Percentiles rank a stretch among this genome's conserved stretches.
These are phyloP conservation scores for Microbotryum silenes-acaulis DNA, from an alignment of 1,284 basidiomycete species.

Conservation along the genomic window DNA sequence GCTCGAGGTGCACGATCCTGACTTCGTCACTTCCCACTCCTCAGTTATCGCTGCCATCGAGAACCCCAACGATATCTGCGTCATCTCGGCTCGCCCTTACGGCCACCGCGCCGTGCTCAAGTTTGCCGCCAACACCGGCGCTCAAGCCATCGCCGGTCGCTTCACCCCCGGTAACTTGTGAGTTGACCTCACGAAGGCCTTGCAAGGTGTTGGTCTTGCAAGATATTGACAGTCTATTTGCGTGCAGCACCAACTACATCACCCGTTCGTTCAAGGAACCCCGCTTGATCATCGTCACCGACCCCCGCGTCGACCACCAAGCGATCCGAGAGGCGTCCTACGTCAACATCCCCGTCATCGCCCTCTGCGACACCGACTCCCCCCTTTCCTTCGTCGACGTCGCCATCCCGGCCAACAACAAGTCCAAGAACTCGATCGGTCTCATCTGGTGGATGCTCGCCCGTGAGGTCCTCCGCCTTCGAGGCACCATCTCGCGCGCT, in stretches of 20 bases:
- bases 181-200: not conserved
- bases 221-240: not conserved
- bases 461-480: slow-evolving; percentile 92
- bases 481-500: slow-evolving; percentile 82
- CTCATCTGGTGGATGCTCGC: slow-evolving; percentile 98
- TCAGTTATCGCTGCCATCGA: slow-evolving; percentile 54
- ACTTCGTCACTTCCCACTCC: slow-evolving; percentile 49
- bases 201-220: not conserved
- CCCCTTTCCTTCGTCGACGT: slow-evolving; percentile 96
- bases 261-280: slow-evolving; percentile 99
- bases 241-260: slow-evolving; percentile 46
- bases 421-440: slow-evolving; percentile 93
- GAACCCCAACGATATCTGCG: slow-evolving; percentile 96
- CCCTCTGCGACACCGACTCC: slow-evolving; percentile 96
- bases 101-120: slow-evolving; percentile 99
- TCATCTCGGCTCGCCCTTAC: slow-evolving; percentile 95
- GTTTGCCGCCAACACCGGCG: slow-evolving; percentile 95
- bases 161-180: slow-evolving; percentile 86
- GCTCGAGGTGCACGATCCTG: no score
- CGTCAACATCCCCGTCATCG: slow-evolving; percentile 99
- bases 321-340: slow-evolving; percentile 99
- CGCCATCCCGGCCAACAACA: slow-evolving; percentile 99
- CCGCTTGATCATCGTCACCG: slow-evolving; percentile 93
- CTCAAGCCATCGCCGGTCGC: slow-evolving; percentile 95
- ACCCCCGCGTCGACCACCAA: slow-evolving; percentile 98